phyloP scores from a whole-genome alignment of 2,329 filamentous ascomycete species.

The Penicillium sp. region DNA sequence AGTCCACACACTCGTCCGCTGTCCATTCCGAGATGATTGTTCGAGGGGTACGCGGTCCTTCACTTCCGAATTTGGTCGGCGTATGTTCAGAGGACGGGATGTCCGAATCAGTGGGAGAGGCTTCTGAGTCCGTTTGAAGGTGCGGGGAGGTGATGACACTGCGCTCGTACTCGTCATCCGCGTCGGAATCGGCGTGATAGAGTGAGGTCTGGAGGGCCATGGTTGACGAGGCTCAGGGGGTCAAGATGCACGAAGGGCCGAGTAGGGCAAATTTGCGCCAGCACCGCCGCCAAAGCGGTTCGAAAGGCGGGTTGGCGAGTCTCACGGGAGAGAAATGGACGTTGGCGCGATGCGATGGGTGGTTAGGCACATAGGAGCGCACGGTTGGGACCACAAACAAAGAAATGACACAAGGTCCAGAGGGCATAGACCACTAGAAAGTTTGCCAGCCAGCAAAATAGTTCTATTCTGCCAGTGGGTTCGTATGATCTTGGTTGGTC shows the following conservation, averaged over 20 bases:
- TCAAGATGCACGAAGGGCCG: constrained; percentile 1
- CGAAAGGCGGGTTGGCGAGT: constrained; percentile 1
- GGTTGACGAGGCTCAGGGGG: constrained; percentile 7
- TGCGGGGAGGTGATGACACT: constrained; percentile 60
- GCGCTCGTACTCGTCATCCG: constrained; percentile 67
- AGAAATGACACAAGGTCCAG: constrained; percentile 7
- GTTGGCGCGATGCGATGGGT: constrained; percentile 18
- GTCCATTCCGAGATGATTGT: constrained; percentile 64
- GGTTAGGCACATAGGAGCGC: constrained; percentile 13
- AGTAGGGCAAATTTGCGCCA: constrained; percentile 1
- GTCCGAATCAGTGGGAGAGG: constrained; percentile 59
- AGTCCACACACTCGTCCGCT: constrained; percentile 86
- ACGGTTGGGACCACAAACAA: constrained; percentile 1
- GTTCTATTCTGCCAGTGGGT: neutral
- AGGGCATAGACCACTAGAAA: constrained; percentile 7
- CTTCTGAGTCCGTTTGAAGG: constrained; percentile 59
- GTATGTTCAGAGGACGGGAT: constrained; percentile 63
- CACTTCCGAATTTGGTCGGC: constrained; percentile 60
- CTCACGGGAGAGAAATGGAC: constrained; percentile 2
- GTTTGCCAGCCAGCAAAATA: neutral
- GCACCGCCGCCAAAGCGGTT: constrained; percentile 9
- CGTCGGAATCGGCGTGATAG: constrained; percentile 65
- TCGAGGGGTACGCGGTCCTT: constrained; percentile 56
- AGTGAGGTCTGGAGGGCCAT: constrained; percentile 48
- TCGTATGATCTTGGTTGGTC: neutral